A percentile compares a stretch with the other conserved stretches of the same genome.
phyloP scores from a whole-genome alignment of 2,329 filamentous ascomycete genomes.

The Alternaria brassicicola region DNA sequence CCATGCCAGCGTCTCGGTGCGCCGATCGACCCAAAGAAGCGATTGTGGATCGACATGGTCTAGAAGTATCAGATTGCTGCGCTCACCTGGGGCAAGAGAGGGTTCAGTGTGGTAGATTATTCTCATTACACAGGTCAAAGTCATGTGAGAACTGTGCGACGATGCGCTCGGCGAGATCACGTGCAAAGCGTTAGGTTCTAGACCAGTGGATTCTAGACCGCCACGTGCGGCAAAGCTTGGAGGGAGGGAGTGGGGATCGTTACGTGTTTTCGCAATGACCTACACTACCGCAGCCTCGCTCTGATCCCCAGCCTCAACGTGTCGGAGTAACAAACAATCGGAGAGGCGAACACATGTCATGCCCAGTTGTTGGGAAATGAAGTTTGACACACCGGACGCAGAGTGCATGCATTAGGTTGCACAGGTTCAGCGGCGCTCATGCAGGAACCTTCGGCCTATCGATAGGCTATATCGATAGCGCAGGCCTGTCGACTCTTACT shows the following conservation, averaged over 20 bases:
- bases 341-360: not conserved
- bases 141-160: not conserved
- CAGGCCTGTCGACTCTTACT: not conserved
- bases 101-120: not conserved
- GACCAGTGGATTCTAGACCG: not conserved
- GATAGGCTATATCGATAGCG: conserved; percentile 19
- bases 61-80: not conserved
- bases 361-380: conserved; percentile 1
- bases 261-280: conserved; percentile 6
- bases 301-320: not conserved
- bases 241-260: conserved; percentile 6
- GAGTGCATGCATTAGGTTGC: not conserved
- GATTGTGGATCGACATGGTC: not conserved
- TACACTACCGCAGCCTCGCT: not conserved
- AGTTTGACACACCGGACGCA: not conserved
- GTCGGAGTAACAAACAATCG: not conserved
- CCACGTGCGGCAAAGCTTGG: not conserved
- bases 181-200: not conserved
- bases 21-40: not conserved
- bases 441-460: conserved; percentile 20
- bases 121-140: not conserved
- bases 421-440: conserved; percentile 23
- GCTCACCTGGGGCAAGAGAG: too few species aligned
- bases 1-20: not conserved
- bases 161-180: not conserved